A percentile compares a stretch with the other conserved stretches of the same genome.
Evolutionary conservation across 1,284 basidiomycete species (phyloP).

Genomic region (Rhodotorula glutinis): DNA sequence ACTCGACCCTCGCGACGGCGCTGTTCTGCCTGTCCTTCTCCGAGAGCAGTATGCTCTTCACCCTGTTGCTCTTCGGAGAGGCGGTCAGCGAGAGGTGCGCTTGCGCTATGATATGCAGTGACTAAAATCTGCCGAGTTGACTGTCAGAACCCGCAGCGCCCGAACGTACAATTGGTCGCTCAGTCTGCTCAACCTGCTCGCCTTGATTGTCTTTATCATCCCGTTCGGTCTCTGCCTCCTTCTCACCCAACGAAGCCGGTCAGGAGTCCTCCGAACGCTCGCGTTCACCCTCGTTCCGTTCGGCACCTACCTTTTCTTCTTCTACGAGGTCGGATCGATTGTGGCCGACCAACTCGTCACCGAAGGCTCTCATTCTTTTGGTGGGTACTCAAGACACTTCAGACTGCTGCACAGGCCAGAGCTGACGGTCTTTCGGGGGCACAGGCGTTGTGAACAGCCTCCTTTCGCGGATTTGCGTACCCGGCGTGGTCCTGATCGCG

Average conservation of each 20-base stretch:
- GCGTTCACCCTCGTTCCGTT: conserved; percentile 43
- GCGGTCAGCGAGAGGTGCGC: conserved; percentile 38
- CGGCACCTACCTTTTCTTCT: conserved; percentile 42
- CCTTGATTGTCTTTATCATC: conserved; percentile 44
- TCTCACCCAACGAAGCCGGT: conserved; percentile 35
- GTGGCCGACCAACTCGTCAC: conserved; percentile 41
- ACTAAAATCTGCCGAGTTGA: not conserved
- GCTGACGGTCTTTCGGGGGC: not conserved
- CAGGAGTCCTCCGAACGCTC: conserved; percentile 34
- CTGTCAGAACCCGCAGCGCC: conserved; percentile 26
- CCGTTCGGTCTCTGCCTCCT: conserved; percentile 41
- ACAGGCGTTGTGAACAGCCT: conserved; percentile 44
- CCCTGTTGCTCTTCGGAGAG: conserved; percentile 45
- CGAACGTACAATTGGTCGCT: conserved; percentile 45
- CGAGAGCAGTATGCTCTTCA: conserved; percentile 45
- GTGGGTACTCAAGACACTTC: conserved; percentile 15
- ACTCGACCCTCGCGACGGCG: conserved; percentile 35
- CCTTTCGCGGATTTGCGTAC: conserved; percentile 48
- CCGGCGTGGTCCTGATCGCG: conserved; percentile 51
- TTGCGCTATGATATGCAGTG: too few species aligned
- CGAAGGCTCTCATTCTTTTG: conserved; percentile 42
- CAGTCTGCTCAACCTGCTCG: conserved; percentile 42
- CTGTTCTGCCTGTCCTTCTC: conserved; percentile 46
- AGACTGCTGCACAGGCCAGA: accelerated
- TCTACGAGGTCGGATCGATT: conserved; percentile 42